Base-by-base conservation (phyloP, 495 filamentous ascomycete species). In the Neurospora sp. region DNA sequence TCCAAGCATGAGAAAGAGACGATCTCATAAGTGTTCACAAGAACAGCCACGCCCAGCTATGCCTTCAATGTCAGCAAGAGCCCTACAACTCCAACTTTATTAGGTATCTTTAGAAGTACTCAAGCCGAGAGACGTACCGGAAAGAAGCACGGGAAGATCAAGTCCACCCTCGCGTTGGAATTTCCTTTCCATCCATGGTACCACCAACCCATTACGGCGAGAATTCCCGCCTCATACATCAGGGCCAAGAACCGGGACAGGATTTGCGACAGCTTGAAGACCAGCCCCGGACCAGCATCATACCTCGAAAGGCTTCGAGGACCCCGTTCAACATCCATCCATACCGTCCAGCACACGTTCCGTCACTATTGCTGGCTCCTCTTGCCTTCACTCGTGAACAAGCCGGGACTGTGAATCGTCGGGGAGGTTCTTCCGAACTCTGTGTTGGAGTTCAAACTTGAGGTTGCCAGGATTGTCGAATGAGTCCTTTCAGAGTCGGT, bases 101-200 rank as follows among this genome's bases (percentile, higher is more conserved):
- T 5, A 31, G 31, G 31, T 31, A 3, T 31, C 11, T 16, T 11
- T 31, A 31, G 27, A 31, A 31, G 31, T 16, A 16, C 23, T 35
- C 12, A 14, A 35, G 23, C 54, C 23, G 12, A 18, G 14, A 37
- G 38, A 70, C 78, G 12, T 44, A 80, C 77, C 20, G 77, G 77
- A 49, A 79, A 80, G 44, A 80, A 80, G 10, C 73, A 80, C 2
- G 79, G 79, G 23, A 78, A 74, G 7, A 79, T 16, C 4, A 79
- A 37, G 46, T 80, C 79, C 4, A 79, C 77, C 54, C 76, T 71
- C 35, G 73, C 75, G 3, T 37, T 72, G 12, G 72, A 44, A 41
- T 79, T 73, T 1, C n/a, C 10, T 69, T 70, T 44, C 79, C 77
- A 80, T 12, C 60, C 38, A 37, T 49, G 38, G 60, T 77, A 79